A percentile compares a stretch with the other conserved stretches of the same genome.
These are phyloP conservation scores for Amanita pallidorosea DNA, from an alignment of 768 basidiomycete species.

Conservation along the genomic window DNA sequence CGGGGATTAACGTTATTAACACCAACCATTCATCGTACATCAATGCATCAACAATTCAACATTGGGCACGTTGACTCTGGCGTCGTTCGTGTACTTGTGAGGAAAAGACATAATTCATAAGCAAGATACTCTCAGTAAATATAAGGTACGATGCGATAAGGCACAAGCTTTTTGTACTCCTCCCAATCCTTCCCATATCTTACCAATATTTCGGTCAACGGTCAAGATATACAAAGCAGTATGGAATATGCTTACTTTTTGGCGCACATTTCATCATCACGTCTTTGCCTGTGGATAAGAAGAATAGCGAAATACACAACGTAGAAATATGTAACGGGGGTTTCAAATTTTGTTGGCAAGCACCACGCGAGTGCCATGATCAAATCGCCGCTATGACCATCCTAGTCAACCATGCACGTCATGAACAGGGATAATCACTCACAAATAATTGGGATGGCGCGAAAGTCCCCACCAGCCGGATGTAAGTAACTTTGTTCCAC, in stretches of 20 bases:
- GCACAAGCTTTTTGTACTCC: slow-evolving; percentile 79
- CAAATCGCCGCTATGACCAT: slow-evolving; percentile 55
- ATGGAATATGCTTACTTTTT: slow-evolving; percentile 52
- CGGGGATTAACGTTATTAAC: too few relatives aligned
- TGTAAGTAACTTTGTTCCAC: slow-evolving; percentile 83
- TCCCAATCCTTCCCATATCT: slow-evolving; percentile 95
- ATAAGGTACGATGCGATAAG: slow-evolving; percentile 79
- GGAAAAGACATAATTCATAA: background rate
- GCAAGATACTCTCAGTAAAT: slow-evolving; percentile 37
- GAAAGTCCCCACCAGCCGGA: slow-evolving; percentile 98
- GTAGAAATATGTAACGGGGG: slow-evolving; percentile 96
- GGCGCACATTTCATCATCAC: slow-evolving; percentile 88
- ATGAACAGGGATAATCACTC: slow-evolving; percentile 13
- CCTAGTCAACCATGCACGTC: background rate
- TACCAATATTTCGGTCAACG: background rate
- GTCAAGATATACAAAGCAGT: background rate
- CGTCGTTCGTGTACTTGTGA: background rate
- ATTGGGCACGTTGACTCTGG: too few relatives aligned
- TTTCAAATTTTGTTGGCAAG: slow-evolving; percentile 82
- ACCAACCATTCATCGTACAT: too few relatives aligned
- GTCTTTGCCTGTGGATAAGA: slow-evolving; percentile 78
- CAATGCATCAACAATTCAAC: too few relatives aligned
- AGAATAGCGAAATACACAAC: slow-evolving; percentile 80
- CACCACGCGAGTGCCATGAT: slow-evolving; percentile 92
- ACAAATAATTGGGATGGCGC: slow-evolving; percentile 90